Base-by-base conservation (phyloP, 257 asterid genomes). In the Solanum sitiens region DNA sequence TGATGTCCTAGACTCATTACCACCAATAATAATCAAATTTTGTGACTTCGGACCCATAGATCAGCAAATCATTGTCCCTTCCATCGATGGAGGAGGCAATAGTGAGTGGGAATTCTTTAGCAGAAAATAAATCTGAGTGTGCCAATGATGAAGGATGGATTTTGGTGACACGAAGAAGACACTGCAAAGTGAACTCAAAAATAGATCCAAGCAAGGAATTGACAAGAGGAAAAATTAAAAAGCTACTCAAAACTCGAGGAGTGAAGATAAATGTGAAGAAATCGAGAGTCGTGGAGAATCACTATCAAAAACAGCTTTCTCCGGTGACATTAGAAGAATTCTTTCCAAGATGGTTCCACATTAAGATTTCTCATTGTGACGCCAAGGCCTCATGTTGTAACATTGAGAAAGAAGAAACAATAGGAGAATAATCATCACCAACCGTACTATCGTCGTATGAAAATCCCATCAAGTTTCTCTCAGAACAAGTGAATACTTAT, bases 401-500 rank as follows among this genome's bases (percentile, higher is more conserved):
- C 33, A 63, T 63, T 11, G 15, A 63, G 6, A 11, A 63, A 11
- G 8, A 63, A 63, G 33, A n/a, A 11, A n/a, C 1, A 5, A 11
- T 9, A 2, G 8, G 32, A 16, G 33, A 11, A n/a, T 16, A 63
- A 3, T 23, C 33, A 63, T 5, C 8, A n/a, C 15, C 32, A 11
- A 1, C 32, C 1, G n/a, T n/a, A 63, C 33, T 11, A 0, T 2
- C 1, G 10, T 21, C 27, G 2, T 5, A 0, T n/a, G 33, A n/a
- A 63, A 12, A 63, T 4, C 33, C 15, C 3, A 63, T 11, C 7
- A 3, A 63, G 7, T 35, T 35, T 35, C 37, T 35, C 37, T 4
- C 5, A 35, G 37, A 35, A 35, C 37, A 53, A 53, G n/a, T 53
- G 63, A 18, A 65, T 14, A 12, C 73, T 65, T n/a, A 8, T 5